Percentiles rank a stretch among this genome's conserved stretches.
These are phyloP conservation scores for Trapa incisa DNA, from an alignment of 345 rosid genomes.

Conservation along the genomic window DNA sequence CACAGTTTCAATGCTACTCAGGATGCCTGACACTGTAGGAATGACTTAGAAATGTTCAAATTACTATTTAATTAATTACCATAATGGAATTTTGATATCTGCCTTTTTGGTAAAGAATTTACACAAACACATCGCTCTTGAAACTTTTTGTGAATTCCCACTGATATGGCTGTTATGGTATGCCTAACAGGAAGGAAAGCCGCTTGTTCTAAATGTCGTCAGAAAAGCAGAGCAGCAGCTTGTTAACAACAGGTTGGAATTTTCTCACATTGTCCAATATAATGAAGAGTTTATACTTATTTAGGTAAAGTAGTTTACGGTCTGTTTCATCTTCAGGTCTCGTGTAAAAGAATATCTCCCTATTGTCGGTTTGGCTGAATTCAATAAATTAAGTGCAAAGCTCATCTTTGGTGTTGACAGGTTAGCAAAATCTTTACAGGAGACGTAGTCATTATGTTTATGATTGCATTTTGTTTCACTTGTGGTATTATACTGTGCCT, in stretches of 20 bases:
- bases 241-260: conserved; percentile 43
- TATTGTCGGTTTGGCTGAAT: conserved; percentile 68
- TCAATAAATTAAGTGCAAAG: conserved; percentile 79
- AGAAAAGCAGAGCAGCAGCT: conserved; percentile 72
- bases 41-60: background rate
- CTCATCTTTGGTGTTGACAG: conserved; percentile 69
- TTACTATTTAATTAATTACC: background rate
- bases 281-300: background rate
- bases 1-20: background rate
- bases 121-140: background rate
- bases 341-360: conserved; percentile 79
- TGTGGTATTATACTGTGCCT: background rate
- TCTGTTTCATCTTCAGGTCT: conserved; percentile 26
- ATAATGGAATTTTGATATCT: background rate
- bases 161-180: background rate
- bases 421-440: conserved; percentile 14
- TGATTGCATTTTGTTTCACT: background rate
- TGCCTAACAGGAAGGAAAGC: conserved; percentile 53
- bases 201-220: conserved; percentile 65
- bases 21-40: background rate
- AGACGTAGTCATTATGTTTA: background rate
- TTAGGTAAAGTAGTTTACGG: conserved; percentile 3
- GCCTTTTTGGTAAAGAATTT: background rate
- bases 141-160: background rate
- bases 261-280: background rate